phyloP scores from a whole-genome alignment of 2,329 filamentous ascomycete genomes.

The Neofusicoccum ribis region DNA sequence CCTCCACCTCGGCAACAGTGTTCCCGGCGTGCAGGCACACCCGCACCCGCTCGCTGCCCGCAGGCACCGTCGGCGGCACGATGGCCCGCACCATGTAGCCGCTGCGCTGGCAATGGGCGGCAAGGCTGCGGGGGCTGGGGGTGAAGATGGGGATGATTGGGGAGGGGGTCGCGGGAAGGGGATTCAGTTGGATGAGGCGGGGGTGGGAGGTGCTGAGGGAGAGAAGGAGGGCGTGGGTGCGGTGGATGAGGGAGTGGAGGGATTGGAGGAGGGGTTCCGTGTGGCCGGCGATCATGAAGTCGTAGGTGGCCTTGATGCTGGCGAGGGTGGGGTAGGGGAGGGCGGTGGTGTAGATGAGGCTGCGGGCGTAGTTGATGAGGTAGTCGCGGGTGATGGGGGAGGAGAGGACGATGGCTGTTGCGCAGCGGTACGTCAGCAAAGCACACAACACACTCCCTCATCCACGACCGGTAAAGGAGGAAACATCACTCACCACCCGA shows the following conservation, averaged over 20 bases:
- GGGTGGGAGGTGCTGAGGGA: neutral
- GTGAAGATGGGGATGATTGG: conserved; percentile 38
- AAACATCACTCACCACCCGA: conserved; percentile 59
- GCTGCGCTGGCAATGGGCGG: conserved; percentile 28
- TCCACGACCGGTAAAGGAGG: neutral
- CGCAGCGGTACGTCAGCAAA: neutral
- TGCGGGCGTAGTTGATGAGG: conserved; percentile 40
- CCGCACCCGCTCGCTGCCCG: conserved; percentile 41
- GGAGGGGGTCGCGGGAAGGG: conserved; percentile 27
- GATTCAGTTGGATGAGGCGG: conserved; percentile 24
- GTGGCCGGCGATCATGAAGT: conserved; percentile 17
- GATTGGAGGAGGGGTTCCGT: conserved; percentile 24
- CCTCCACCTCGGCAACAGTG: conserved; percentile 37
- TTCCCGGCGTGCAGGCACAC: conserved; percentile 46
- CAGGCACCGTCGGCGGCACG: conserved; percentile 43
- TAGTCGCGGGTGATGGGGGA: conserved; percentile 33
- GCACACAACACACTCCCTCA: too few relatives aligned
- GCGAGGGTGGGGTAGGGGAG: conserved; percentile 44
- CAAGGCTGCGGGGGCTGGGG: conserved; percentile 30
- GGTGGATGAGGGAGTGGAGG: conserved; percentile 28
- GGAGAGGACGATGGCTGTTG: conserved; percentile 34
- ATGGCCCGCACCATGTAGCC: conserved; percentile 41
- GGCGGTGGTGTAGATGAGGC: conserved; percentile 46
- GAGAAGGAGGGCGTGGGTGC: conserved; percentile 26
- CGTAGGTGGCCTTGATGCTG: conserved; percentile 39